Evolutionary conservation across 2,329 filamentous ascomycete species (phyloP), one percentile per base, ranked within the genome.

Genomic region (Penicillium sp.): DNA sequence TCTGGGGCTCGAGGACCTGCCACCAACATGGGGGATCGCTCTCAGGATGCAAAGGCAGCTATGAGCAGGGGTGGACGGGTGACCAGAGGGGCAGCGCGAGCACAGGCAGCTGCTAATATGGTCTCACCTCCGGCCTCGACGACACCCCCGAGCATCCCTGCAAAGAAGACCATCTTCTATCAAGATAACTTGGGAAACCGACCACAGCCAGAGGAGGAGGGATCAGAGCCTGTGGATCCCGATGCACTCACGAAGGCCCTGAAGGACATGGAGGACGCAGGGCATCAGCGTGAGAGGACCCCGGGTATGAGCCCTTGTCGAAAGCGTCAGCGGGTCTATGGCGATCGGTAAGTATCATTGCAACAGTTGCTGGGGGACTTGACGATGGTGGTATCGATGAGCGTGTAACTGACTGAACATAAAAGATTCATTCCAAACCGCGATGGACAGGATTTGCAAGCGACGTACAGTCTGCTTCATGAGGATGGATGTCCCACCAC

Each of bases 401-500:
- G n/a, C 28, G 5, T 52, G 50, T 28, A 20, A 43, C 53, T 65
- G 48, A 64, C 54, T 42, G 22, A 7, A 31, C 55, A 53, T 59
- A 73, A 73, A 55, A 55, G 95, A 70, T 99, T 99, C 74, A 98
- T 99, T 67, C 95, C 95, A 31, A 96, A 95, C 69, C 87, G 95
- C 43, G 89, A 93, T 65, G 95, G 94, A 5, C 92, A 96, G 76
- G 95, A 99, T 76, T 82, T 98, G 25, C 90, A 94, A 74, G 92
- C 94, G 55, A 96, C 92, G 76, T 98, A 95, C 78, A 96, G 88
- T 73, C 81, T 98, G 57, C 83, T 98, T 31, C 91, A 96, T 71
- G 94, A 97, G 63, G 92, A 96, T 74, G 92, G 90, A 41, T 97
- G 94, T 20, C 95, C 95, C 20, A 90, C 94, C 12, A 96, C 93